Evolutionary conservation across 345 rosid species (phyloP).

Genomic region (Arabis hirsuta): DNA sequence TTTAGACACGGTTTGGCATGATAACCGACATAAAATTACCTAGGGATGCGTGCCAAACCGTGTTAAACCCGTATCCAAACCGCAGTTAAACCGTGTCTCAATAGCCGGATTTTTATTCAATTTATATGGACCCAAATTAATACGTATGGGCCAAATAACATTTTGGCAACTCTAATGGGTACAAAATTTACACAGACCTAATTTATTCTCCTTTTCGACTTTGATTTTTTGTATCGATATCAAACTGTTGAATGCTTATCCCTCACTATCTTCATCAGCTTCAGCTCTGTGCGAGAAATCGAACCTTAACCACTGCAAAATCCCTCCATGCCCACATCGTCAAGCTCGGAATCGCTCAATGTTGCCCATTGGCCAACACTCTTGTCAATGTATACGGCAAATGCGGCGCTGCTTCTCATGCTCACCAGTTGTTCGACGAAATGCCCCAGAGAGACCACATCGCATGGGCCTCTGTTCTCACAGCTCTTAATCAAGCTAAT

Average conservation of each 20-base stretch:
- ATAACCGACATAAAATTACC: too few species aligned
- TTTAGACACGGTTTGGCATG: too few species aligned
- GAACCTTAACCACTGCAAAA: slow-evolving; percentile 39
- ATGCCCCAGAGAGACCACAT: slow-evolving; percentile 66
- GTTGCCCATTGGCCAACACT: slow-evolving; percentile 49
- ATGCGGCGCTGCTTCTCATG: slow-evolving; percentile 52
- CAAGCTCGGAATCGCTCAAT: slow-evolving; percentile 53
- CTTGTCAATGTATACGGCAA: slow-evolving; percentile 58
- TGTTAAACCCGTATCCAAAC: too few species aligned
- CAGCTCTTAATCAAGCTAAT: slow-evolving; percentile 59
- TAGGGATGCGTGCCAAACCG: too few species aligned
- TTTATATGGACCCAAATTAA: too few species aligned
- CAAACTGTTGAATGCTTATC: slow-evolving; percentile 52
- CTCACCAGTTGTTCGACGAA: slow-evolving; percentile 60
- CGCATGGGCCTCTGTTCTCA: slow-evolving; percentile 74
- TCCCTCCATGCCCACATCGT: slow-evolving; percentile 57
- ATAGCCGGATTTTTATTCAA: too few species aligned
- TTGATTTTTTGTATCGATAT: too few species aligned
- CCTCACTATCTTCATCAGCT: slow-evolving; percentile 53
- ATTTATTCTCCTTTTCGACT: too few species aligned
- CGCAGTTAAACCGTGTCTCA: too few species aligned
- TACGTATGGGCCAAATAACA: too few species aligned
- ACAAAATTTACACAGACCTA: too few species aligned
- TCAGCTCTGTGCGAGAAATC: slow-evolving; percentile 48
- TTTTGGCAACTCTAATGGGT: too few species aligned